A percentile compares a stretch with the other conserved stretches of the same genome.
These are phyloP conservation scores for Aspergillus clavatus DNA, from an alignment of 2,329 filamentous ascomycete genomes.

Conservation along the genomic window DNA sequence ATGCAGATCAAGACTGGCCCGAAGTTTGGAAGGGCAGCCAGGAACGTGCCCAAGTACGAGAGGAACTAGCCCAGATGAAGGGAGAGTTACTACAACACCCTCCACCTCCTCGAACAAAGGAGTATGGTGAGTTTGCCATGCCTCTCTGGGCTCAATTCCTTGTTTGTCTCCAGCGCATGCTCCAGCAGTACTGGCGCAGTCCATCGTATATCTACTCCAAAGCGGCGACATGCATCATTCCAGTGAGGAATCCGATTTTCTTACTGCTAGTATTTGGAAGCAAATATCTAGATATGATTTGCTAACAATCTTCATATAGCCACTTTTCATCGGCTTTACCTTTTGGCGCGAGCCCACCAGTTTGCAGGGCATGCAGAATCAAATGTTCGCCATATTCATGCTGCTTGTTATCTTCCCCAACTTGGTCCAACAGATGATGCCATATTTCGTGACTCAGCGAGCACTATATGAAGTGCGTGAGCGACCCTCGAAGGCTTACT, in stretches of 20 bases:
- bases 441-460: constrained; percentile 51
- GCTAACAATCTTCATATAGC: constrained; percentile 36
- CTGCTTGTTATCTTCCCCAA: constrained; percentile 68
- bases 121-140: constrained; percentile 73
- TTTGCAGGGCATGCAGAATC: constrained; percentile 78
- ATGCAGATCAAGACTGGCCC: constrained; percentile 59
- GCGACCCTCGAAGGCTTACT: constrained; percentile 62
- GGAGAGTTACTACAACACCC: constrained; percentile 28
- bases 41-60: constrained; percentile 47
- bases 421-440: constrained; percentile 48
- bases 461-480: constrained; percentile 55
- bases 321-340: constrained; percentile 74
- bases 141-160: constrained; percentile 63
- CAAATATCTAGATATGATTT: neutral
- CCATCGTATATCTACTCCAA: constrained; percentile 86
- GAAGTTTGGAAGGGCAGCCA: constrained; percentile 55
- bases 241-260: constrained; percentile 60
- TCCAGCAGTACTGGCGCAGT: constrained; percentile 86
- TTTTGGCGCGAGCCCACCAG: constrained; percentile 70
- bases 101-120: constrained; percentile 41
- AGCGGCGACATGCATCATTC: constrained; percentile 57
- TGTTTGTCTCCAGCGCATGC: constrained; percentile 66
- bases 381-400: constrained; percentile 86
- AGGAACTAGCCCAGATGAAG: constrained; percentile 43
- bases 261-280: neutral